These are phyloP conservation scores for Candida ipomoeae DNA, from an alignment of 805 yeast genomes.

Conservation along the genomic window DNA sequence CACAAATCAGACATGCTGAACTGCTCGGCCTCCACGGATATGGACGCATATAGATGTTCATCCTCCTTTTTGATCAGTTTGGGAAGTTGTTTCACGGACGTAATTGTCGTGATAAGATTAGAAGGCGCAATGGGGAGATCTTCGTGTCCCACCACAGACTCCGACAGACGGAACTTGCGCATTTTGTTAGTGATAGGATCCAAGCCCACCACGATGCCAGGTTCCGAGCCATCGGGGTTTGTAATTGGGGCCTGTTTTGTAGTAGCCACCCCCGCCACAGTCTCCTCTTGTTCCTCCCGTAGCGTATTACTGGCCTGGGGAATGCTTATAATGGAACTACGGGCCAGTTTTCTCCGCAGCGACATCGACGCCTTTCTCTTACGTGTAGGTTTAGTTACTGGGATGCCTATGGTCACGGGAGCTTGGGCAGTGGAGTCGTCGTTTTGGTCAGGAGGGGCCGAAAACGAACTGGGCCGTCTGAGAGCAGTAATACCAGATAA, in stretches of 20 bases:
- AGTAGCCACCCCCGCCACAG: not conserved
- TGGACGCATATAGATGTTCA: conserved; percentile 36
- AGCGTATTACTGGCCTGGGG: conserved; percentile 5
- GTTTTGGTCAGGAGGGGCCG: conserved; percentile 19
- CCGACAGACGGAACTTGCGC: conserved; percentile 22
- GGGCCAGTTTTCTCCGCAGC: conserved; percentile 3
- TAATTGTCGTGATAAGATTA: conserved; percentile 29
- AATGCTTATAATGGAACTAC: conserved; percentile 8
- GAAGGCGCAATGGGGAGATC: conserved; percentile 36
- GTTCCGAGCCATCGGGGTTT: not conserved
- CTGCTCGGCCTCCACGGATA: conserved; percentile 47
- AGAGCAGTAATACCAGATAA: conserved; percentile 32
- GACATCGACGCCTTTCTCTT: conserved; percentile 20
- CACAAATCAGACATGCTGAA: conserved; percentile 71
- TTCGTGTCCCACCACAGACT: conserved; percentile 9
- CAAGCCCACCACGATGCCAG: conserved; percentile 29
- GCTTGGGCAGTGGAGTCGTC: conserved; percentile 9
- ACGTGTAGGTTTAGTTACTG: conserved; percentile 26
- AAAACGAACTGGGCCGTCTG: conserved; percentile 21
- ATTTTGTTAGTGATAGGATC: conserved; percentile 28
- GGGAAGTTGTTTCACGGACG: conserved; percentile 32
- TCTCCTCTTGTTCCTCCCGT: conserved; percentile 5
- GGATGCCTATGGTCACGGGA: conserved; percentile 39
- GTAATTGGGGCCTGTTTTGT: conserved; percentile 8
- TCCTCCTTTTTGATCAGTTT: conserved; percentile 36